Base-by-base conservation (phyloP, 352 stramenopile genomes). In the Phytophthora fragariae region DNA sequence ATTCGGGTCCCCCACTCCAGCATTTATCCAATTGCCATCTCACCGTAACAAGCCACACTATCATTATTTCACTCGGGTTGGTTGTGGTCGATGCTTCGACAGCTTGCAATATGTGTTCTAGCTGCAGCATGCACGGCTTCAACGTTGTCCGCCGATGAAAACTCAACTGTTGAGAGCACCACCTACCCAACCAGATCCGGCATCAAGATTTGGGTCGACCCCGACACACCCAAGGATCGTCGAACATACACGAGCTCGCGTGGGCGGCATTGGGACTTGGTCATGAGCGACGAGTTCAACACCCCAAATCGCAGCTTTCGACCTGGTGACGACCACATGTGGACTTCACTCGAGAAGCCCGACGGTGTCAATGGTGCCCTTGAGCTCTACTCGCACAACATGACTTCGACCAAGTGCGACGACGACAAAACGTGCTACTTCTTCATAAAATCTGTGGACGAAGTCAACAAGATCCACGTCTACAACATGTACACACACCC, bases 201-300 rank as follows among this genome's bases (percentile, higher is more conserved):
- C 10, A 77, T 89, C 29, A 69, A 74, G 33, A 54, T 65, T 1
- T 91, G 81, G 81, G 80, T 91, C 17, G 83, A 91, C 47, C 80
- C 79, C 2, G 80, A 65, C 5, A 91, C 83, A 11, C 68, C 68
- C 6, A 29, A 61, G 2, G 62, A 66, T 9, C 62, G 52, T 24
- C 68, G 67, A 33, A 54, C 21, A 5, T 70, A 70, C 55, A 57
- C 35, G 1, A 70, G 54, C 5, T 75, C 68, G 8, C 83, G 83
- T 31, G 79, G 83, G 2, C 14, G 57, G 0, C 65, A 52, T 29
- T 92, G 83, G 80, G 61, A 92, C n/a, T 69, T 97, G 2, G 82
- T 95, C 35, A 98, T 98, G 90, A 98, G 91, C 49, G 95, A 99
- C 79, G 95, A 99, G 73, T 99, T 99, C 77, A 91, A 99, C 75